Conservation (phyloP, 306 rosid genomes). For the Benincasa hispida region DNA sequence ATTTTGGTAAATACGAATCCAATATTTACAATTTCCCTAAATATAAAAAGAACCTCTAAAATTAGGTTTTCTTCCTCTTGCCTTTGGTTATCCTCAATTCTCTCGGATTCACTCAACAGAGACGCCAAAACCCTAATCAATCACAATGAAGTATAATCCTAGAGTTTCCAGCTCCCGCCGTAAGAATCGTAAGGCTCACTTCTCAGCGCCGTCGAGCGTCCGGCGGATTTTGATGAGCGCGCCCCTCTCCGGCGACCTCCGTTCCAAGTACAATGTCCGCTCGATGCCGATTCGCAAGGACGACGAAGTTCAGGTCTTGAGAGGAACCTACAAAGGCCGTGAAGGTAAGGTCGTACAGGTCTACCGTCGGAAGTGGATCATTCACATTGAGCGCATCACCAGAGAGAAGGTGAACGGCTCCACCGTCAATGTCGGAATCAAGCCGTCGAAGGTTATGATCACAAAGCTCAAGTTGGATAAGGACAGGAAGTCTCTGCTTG, state of each 20-base stretch:
- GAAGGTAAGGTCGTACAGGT: conserved; percentile 92
- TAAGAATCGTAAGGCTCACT: conserved; percentile 93
- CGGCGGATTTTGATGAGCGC: conserved; percentile 86
- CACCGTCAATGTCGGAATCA: conserved; percentile 85
- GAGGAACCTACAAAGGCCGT: conserved; percentile 88
- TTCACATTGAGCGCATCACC: conserved; percentile 86
- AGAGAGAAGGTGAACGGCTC: conserved; percentile 94
- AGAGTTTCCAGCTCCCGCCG: conserved; percentile 86
- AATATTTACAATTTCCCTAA: not conserved
- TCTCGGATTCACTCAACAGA: not conserved
- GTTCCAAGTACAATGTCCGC: conserved; percentile 80
- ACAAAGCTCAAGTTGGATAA: conserved; percentile 79
- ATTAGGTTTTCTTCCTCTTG: not conserved
- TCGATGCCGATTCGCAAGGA: conserved; percentile 90
- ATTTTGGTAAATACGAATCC: not conserved
- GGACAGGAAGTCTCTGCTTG: conserved; percentile 78
- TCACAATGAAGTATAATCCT: conserved; percentile 72
- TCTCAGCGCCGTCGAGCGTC: conserved; percentile 89
- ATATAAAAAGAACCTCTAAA: not conserved
- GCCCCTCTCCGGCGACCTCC: conserved; percentile 68
- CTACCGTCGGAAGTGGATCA: conserved; percentile 90
- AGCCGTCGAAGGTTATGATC: conserved; percentile 66
- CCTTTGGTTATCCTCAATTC: too few relatives aligned
- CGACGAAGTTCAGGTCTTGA: conserved; percentile 83
- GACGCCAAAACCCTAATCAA: conserved; percentile 2